These are phyloP conservation scores for Catharanthus roseus DNA, from an alignment of 257 asterid species.

Conservation along the genomic window DNA sequence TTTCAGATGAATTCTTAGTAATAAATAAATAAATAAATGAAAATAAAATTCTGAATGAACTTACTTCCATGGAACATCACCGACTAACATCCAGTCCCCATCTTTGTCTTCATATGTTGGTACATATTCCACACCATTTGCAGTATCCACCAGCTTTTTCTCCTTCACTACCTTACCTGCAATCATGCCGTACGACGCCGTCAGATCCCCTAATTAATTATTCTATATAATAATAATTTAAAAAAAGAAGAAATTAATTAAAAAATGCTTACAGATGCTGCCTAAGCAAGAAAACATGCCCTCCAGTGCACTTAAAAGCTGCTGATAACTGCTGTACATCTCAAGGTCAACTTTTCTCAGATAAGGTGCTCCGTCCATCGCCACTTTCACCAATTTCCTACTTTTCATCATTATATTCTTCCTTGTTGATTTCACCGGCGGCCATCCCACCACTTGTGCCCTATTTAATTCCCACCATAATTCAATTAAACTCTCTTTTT, in stretches of 20 bases:
- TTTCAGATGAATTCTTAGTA: neutral
- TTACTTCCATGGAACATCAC: slow-evolving; percentile 58
- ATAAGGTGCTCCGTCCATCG: slow-evolving; percentile 76
- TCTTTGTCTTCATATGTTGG: slow-evolving; percentile 84
- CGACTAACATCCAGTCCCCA: slow-evolving; percentile 88
- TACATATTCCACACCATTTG: slow-evolving; percentile 60
- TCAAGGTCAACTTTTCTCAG: slow-evolving; percentile 64
- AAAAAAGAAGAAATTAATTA: neutral
- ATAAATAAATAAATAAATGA: neutral
- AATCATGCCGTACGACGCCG: too few relatives aligned
- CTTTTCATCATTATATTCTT: slow-evolving; percentile 38
- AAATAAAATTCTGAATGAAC: neutral
- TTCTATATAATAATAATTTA: too few relatives aligned
- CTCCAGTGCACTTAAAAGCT: slow-evolving; percentile 46
- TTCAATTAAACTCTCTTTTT: too few relatives aligned
- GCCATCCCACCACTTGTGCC: slow-evolving; percentile 72
- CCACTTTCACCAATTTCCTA: slow-evolving; percentile 68
- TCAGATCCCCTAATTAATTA: too few relatives aligned
- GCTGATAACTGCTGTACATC: slow-evolving; percentile 38
- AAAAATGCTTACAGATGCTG: slow-evolving; percentile 39
- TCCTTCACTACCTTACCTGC: slow-evolving; percentile 51
- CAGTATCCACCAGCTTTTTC: slow-evolving; percentile 47
- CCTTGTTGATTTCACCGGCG: slow-evolving; percentile 61
- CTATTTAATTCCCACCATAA: slow-evolving; percentile 21
- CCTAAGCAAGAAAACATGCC: slow-evolving; percentile 56